Percentiles rank a stretch among this genome's conserved stretches.
phyloP scores from a whole-genome alignment of 192 early-diverging fungal genomes.

The Entomortierella lignicola region DNA sequence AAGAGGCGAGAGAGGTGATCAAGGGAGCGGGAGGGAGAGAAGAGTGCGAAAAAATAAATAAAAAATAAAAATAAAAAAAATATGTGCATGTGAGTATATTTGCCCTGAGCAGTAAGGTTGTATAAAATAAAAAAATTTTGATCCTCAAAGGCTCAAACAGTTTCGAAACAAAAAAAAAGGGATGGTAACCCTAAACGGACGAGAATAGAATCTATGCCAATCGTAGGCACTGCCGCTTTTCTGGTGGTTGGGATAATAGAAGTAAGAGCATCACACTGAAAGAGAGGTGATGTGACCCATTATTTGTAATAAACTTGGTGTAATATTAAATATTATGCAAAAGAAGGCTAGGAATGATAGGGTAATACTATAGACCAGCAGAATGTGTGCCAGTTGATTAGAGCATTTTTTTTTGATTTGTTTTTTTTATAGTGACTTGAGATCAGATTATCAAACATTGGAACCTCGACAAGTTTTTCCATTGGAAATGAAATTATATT shows the following conservation, averaged over 20 bases:
- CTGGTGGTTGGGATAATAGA: background rate
- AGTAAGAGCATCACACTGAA: no score
- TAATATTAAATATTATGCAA: constrained; percentile 14
- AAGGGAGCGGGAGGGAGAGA: constrained; percentile 2
- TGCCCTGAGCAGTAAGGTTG: background rate
- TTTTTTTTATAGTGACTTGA: no score
- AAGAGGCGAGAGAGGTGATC: background rate
- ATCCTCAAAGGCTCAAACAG: constrained; percentile 51
- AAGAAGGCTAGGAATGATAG: background rate
- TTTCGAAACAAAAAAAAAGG: constrained; percentile 29
- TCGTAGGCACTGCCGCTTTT: background rate
- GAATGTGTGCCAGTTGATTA: background rate
- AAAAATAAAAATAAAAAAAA: no score
- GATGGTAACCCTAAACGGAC: constrained; percentile 14
- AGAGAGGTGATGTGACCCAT: background rate
- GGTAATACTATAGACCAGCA: constrained; percentile 1
- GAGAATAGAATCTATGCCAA: constrained; percentile 28
- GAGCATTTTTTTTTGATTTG: background rate
- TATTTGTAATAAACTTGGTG: background rate
- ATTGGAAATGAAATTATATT: background rate
- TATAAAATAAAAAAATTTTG: background rate
- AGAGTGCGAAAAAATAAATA: no score
- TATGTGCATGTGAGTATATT: background rate
- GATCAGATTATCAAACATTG: no score
- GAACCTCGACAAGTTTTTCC: background rate